These are phyloP conservation scores for Epichloe sibirici DNA, from an alignment of 2,329 filamentous ascomycete species.

Conservation along the genomic window DNA sequence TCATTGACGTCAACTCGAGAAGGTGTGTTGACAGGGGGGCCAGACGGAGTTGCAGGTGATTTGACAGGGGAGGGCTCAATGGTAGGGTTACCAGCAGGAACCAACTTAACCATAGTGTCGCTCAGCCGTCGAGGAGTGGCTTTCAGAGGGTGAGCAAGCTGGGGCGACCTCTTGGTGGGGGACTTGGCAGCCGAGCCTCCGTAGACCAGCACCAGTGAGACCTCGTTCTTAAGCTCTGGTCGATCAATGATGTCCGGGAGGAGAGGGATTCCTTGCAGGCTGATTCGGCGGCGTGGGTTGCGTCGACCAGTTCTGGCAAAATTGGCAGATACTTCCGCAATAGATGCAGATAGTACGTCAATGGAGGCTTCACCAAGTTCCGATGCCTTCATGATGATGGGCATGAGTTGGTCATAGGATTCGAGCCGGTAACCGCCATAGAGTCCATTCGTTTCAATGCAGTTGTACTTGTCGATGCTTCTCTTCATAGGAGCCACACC, in stretches of 20 bases:
- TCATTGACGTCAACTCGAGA: background rate
- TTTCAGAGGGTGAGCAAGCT: slow-evolving; percentile 17
- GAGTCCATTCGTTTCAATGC: slow-evolving; percentile 6
- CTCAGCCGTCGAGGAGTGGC: slow-evolving; percentile 14
- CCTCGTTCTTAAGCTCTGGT: slow-evolving; percentile 17
- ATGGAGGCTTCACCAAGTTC: slow-evolving; percentile 12
- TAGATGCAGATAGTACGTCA: slow-evolving; percentile 15
- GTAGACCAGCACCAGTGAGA: slow-evolving; percentile 12
- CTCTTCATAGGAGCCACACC: slow-evolving; percentile 19
- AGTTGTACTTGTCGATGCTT: slow-evolving; percentile 9
- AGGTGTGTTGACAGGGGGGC: slow-evolving; percentile 12
- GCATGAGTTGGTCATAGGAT: slow-evolving; percentile 15
- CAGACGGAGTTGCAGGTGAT: slow-evolving; percentile 15
- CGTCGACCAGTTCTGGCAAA: slow-evolving; percentile 7
- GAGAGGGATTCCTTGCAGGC: slow-evolving; percentile 12
- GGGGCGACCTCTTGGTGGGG: slow-evolving; percentile 18
- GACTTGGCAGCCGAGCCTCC: slow-evolving; percentile 14
- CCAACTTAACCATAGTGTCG: slow-evolving; percentile 18
- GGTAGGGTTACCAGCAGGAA: slow-evolving; percentile 14
- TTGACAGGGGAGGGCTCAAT: slow-evolving; percentile 19
- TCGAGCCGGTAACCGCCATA: slow-evolving; percentile 16
- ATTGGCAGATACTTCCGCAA: slow-evolving; percentile 12
- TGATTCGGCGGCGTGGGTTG: slow-evolving; percentile 1
- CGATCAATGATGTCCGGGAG: slow-evolving; percentile 17
- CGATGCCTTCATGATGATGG: slow-evolving; percentile 14